Evolutionary conservation across 2,329 filamentous ascomycete genomes (phyloP), one percentile per base, ranked within the genome.

Genomic region (Trichoderma pleuroti): DNA sequence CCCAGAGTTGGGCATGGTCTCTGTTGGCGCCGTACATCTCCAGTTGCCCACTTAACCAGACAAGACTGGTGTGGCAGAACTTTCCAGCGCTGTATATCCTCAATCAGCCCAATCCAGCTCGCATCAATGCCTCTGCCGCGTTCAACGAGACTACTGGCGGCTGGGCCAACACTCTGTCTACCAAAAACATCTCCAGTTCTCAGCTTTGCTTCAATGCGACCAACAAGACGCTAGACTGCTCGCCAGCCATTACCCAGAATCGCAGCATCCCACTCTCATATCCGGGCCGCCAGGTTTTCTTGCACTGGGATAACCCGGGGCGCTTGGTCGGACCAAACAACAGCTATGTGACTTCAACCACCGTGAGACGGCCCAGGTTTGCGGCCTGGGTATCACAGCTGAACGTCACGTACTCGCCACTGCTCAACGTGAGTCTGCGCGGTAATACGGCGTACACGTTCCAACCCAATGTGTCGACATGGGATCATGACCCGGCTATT

Each of bases 1-100:
- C 92, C 0, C 93, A 97, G 79, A 93, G 90, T 0, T 97, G 93
- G 92, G 88, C 90, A 0, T 97, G 93, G 93, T 92, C 92, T 0
- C 85, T 93, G 26, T 84, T 96, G 5, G 92, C 93, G 0, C 93
- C 92, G 0, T 94, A 94, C 80, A 94, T 97, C 79, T 90, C 88
- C 42, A 90, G 86, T 6, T 97, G 93, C 79, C 93, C 93, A 0
- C 82, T 81, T 56, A 88, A 91, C 78, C 89, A 91, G 74, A 95
- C 92, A 1, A 88, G 92, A 8, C 84, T 97, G 34, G 86, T 89
- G 28, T 97, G 93, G 93, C 91, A 95, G 78, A 97, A 97, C 83
- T 94, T 93, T 82, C 93, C 93, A 0, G 85, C 87, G 0, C 82
- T 96, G 18, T 84, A 86, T 74, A 84, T 96, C 63, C 82, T 91